Conservation (phyloP, 768 basidiomycete species). For the Exsudoporus frostii region DNA sequence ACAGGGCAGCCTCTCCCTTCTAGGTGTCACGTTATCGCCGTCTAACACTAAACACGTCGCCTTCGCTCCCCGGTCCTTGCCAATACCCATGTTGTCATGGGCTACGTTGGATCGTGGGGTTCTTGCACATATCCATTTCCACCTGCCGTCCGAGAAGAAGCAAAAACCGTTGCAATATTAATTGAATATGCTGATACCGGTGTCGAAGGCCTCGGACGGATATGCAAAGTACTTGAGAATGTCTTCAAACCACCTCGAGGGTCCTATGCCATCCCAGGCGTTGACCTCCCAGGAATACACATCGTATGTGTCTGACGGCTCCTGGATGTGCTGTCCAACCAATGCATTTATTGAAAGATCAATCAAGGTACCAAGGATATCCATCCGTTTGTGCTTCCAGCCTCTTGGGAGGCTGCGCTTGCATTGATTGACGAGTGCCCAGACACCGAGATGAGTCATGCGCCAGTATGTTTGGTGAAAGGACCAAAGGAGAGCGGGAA, state of each 20-base stretch:
- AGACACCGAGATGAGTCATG: slow-evolving; percentile 14
- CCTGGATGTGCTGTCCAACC: slow-evolving; percentile 10
- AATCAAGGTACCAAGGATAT: slow-evolving; percentile 27
- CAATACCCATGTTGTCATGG: slow-evolving; percentile 55
- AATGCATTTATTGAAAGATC: slow-evolving; percentile 20
- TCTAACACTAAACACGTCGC: slow-evolving; percentile 46
- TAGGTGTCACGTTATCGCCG: slow-evolving; percentile 49
- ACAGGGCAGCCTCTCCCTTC: slow-evolving; percentile 54
- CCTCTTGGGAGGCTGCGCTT: slow-evolving; percentile 36
- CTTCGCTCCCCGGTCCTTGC: slow-evolving; percentile 79
- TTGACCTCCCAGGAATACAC: slow-evolving; percentile 48
- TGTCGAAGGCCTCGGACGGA: slow-evolving; percentile 61
- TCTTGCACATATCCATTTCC: slow-evolving; percentile 15
- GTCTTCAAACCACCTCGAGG: slow-evolving; percentile 53
- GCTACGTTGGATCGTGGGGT: slow-evolving; percentile 10
- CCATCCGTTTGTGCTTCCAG: slow-evolving; percentile 34
- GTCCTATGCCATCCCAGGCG: slow-evolving; percentile 22
- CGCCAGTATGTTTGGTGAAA: slow-evolving; percentile 61
- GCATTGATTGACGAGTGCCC: neutral
- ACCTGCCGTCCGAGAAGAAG: slow-evolving; percentile 8
- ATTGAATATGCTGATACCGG: slow-evolving; percentile 58
- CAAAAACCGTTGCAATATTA: slow-evolving; percentile 43
- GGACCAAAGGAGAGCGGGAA: slow-evolving; percentile 90
- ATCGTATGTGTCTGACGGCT: slow-evolving; percentile 38
- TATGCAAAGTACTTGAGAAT: slow-evolving; percentile 61